Evolutionary conservation across 176 grass and related monocot genomes (phyloP), one percentile per base, ranked within the genome.

Genomic region (Rhynchospora pubera): DNA sequence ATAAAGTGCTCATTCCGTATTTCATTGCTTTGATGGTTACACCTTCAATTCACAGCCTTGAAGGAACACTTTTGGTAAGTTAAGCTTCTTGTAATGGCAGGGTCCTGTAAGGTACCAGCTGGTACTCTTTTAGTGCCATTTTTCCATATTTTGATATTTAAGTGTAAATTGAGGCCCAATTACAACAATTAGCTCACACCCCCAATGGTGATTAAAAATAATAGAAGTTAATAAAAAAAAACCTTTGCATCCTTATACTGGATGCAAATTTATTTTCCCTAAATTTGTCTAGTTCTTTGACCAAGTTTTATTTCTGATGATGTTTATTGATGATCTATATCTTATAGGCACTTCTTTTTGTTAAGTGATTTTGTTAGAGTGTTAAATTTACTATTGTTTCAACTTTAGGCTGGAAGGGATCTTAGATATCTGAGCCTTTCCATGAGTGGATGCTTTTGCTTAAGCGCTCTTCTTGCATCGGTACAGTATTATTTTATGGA

Each of bases 41-140:
- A 87, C 92, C 95, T 80, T 79, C 95, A 85, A 91, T 89, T 63
- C 95, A 94, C 76, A 90, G 68, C 79, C 92, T 98, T 59, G 95
- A 98, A 92, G 95, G 95, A 84, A 88, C 95, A 64, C 80, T 98
- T 65, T 82, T 98, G 95, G 95, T 98, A 94, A 82, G 90, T 43
- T 86, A 14, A 61, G 48, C 66, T 78, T 24, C 47, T 83, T 84
- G 46, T 71, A 88, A 78, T 66, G 5, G 34, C 51, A 83, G 77
- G 84, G 44, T 87, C n/a, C 13, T 80, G 47, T 61, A 79, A 73
- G 82, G 53, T 85, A 50, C 42, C 70, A 21, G 70, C 22, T 67
- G 61, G 50, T 74, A 22, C 60, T 77, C 42, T 55, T 19, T 47
- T 78, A 83, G 79, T 85, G 48, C 21, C 58, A 15, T 64, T 91